Conservation (phyloP, 2,329 filamentous ascomycete genomes). For the Davidsoniella virescens region DNA sequence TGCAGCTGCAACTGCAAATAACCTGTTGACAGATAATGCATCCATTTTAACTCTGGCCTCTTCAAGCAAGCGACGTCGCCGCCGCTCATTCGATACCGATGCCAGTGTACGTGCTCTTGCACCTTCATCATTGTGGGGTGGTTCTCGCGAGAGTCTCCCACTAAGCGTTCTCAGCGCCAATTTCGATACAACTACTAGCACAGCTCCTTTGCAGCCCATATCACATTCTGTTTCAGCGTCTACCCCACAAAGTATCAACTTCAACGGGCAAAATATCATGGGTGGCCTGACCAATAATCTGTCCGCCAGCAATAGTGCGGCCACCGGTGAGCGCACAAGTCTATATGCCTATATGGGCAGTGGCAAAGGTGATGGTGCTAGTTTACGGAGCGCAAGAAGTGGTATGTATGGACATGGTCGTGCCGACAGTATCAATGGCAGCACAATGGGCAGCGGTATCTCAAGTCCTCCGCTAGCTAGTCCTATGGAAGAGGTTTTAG, state of each 20-base stretch:
- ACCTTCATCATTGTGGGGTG: constrained; percentile 66
- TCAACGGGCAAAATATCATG: no score
- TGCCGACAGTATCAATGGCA: constrained; percentile 68
- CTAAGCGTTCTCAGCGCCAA: constrained; percentile 63
- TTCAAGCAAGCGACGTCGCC: constrained; percentile 60
- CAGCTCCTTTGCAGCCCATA: no score
- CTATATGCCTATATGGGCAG: constrained; percentile 45
- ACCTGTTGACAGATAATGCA: constrained; percentile 68
- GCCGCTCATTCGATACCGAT: constrained; percentile 70
- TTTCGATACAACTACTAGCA: constrained; percentile 20
- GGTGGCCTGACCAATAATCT: no score
- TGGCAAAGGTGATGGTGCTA: constrained; percentile 47
- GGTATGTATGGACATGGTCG: constrained; percentile 56
- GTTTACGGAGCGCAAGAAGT: constrained; percentile 65
- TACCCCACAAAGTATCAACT: no score
- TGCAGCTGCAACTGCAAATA: constrained; percentile 63
- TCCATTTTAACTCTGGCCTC: constrained; percentile 74
- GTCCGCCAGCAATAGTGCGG: constrained; percentile 17
- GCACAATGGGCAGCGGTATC: constrained; percentile 38
- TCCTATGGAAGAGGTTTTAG: constrained; percentile 24
- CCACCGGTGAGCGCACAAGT: constrained; percentile 55
- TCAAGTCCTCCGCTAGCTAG: constrained; percentile 45
- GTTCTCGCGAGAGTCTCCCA: constrained; percentile 63
- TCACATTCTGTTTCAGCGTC: no score
- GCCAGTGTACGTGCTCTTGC: constrained; percentile 74